A percentile compares a stretch with the other conserved stretches of the same genome.
Evolutionary conservation across 2,329 filamentous ascomycete genomes (phyloP).

Genomic region (Calonectria montana): DNA sequence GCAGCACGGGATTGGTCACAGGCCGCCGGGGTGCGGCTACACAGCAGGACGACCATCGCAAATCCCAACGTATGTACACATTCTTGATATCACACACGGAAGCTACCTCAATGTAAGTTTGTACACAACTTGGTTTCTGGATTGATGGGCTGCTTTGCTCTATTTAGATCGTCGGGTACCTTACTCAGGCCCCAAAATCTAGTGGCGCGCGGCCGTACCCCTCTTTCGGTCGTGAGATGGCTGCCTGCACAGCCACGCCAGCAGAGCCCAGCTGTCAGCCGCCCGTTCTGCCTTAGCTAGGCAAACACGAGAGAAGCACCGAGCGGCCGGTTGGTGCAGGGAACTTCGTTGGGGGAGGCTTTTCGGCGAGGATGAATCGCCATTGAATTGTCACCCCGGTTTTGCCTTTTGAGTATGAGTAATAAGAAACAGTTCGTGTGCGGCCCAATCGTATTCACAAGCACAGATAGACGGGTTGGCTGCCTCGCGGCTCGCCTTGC

Average conservation of each 20-base stretch:
- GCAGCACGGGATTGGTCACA: neutral
- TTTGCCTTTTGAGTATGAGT: neutral
- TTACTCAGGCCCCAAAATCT: neutral
- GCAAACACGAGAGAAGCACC: neutral
- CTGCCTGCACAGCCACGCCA: conserved; percentile 12
- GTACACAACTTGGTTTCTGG: neutral
- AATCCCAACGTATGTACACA: no score
- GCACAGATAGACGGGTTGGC: neutral
- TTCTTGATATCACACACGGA: no score
- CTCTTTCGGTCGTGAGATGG: neutral
- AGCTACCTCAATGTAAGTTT: neutral
- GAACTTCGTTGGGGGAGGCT: no score
- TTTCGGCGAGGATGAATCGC: neutral
- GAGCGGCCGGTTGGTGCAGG: neutral
- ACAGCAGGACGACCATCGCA: neutral
- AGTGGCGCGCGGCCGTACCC: neutral
- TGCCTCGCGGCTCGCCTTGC: neutral
- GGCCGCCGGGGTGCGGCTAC: neutral
- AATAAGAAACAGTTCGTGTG: neutral
- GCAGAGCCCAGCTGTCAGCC: conserved; percentile 11
- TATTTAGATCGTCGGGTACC: neutral
- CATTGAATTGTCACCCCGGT: neutral
- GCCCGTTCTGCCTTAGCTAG: conserved; percentile 12
- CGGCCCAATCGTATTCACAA: neutral
- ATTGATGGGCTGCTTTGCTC: neutral